Percentiles rank a stretch among this genome's conserved stretches.
These are phyloP conservation scores for Cryphonectria carpinicola DNA, from an alignment of 2,329 filamentous ascomycete genomes.

Conservation along the genomic window DNA sequence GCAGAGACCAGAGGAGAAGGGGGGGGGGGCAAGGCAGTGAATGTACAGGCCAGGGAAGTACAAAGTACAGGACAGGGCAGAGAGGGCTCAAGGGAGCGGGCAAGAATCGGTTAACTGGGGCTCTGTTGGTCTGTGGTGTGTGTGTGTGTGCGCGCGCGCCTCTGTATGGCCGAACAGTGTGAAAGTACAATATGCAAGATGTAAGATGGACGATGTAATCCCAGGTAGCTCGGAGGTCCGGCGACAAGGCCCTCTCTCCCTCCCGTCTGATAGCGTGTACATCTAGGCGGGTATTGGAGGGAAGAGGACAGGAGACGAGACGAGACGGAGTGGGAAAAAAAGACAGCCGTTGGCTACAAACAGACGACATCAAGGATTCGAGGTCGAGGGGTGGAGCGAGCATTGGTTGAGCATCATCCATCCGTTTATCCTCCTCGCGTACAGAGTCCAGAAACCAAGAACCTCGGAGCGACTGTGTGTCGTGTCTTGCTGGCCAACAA, in stretches of 20 bases:
- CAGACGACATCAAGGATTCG: neutral
- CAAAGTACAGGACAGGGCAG: neutral
- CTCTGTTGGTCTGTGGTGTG: slow-evolving; percentile 3
- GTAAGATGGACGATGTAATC: slow-evolving; percentile 20
- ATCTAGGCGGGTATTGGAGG: neutral
- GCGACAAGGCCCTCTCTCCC: slow-evolving; percentile 19
- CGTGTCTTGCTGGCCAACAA: slow-evolving; percentile 2
- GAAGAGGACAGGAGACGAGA: neutral
- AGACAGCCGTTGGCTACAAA: neutral
- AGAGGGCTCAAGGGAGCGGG: slow-evolving; percentile 15
- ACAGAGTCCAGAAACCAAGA: neutral
- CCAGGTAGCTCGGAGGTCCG: slow-evolving; percentile 28
- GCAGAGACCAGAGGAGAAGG: neutral
- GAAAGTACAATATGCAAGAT: slow-evolving; percentile 17
- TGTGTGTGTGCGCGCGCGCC: neutral
- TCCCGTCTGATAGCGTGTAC: slow-evolving; percentile 20
- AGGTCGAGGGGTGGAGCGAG: neutral
- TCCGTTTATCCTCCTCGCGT: neutral
- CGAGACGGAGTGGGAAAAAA: neutral
- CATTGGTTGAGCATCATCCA: neutral
- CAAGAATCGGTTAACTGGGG: slow-evolving; percentile 22
- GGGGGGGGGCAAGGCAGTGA: neutral
- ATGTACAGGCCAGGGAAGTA: neutral
- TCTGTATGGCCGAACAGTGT: neutral
- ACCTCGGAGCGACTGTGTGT: neutral